Base-by-base conservation (phyloP, 2,329 filamentous ascomycete species). In the Aspergillus hiratsukae region DNA sequence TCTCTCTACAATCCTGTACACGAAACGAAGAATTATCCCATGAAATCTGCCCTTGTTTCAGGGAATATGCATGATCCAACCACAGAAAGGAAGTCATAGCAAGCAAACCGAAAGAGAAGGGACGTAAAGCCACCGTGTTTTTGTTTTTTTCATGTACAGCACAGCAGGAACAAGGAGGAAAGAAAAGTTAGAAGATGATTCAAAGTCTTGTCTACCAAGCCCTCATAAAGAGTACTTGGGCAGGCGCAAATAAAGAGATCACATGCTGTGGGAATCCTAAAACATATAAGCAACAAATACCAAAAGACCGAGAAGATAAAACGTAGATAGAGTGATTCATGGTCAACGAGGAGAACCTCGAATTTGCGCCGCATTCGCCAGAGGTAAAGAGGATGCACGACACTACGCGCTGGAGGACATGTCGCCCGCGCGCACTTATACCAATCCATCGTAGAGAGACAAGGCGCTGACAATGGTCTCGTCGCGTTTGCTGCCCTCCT, bases 401-500 rank as follows among this genome's bases (percentile, higher is more conserved):
- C 31, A 37, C 31, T 7, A 37, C 6, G 31, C 7, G 31, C 31
- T 6, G 28, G n/a, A 27, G 9, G 10, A 46, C 8, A 23, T 6
- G 23, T 23, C 11, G 10, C 6, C 43, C 23, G 5, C 46, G 14
- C 23, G 37, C 58, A 17, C 50, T 69, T 79, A 97, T 72, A 99
- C 94, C 69, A 99, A 79, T 25, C 94, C 94, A 72, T 99, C 94
- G 70, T 99, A 99, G 63, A 99, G 82, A 56, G 92, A 97, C 70
- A 99, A 81, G 35, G 94, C 94, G 54, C 93, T 97, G 57, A 99
- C 94, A 71, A 99, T 99, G 9, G 94, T 99, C 80, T 97, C 93
- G 76, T 99, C 94, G 58, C 92, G 89, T 81, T 97, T 97, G 80
- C 91, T 96, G 65, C 94, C 94, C 78, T 99, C 94, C 79, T 97